Conservation (phyloP, 306 rosid species). For the Pachyrhizus erosus region DNA sequence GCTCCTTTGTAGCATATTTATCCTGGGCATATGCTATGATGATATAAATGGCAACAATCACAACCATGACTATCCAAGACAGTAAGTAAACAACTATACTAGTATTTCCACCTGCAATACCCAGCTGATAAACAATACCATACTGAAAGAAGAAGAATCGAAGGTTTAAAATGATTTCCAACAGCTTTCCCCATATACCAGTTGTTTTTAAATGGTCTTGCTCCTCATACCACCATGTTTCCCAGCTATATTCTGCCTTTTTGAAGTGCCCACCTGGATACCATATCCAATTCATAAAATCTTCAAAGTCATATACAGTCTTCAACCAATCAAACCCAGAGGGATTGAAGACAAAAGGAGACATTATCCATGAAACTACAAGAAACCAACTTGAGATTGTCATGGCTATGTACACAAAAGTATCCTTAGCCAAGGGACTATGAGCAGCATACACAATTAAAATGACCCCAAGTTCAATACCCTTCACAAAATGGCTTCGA, state of each 20-base stretch:
- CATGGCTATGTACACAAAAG: constrained; percentile 78
- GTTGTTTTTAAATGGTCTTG: constrained; percentile 91
- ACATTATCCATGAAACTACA: constrained; percentile 91
- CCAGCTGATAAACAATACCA: constrained; percentile 83
- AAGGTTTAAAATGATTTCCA: constrained; percentile 91
- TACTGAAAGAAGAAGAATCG: constrained; percentile 99
- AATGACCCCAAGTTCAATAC: constrained; percentile 87
- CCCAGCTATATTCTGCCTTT: constrained; percentile 89
- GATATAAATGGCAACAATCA: constrained; percentile 70
- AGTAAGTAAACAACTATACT: constrained; percentile 84
- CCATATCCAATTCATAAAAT: constrained; percentile 88
- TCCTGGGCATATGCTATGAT: constrained; percentile 71
- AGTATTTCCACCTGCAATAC: constrained; percentile 44
- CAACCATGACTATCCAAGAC: constrained; percentile 85
- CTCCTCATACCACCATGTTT: constrained; percentile 95
- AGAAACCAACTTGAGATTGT: constrained; percentile 88
- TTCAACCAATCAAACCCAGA: constrained; percentile 99
- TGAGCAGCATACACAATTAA: constrained; percentile 77
- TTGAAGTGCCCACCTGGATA: constrained; percentile 70
- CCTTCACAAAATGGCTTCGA: constrained; percentile 96
- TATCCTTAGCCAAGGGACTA: constrained; percentile 56
- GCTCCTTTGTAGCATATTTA: constrained; percentile 80
- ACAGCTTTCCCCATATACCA: constrained; percentile 94
- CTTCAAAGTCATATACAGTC: constrained; percentile 89
- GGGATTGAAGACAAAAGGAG: constrained; percentile 92